These are phyloP conservation scores for Coemansia sp. DNA, from an alignment of 192 early-diverging fungal genomes.

Conservation along the genomic window DNA sequence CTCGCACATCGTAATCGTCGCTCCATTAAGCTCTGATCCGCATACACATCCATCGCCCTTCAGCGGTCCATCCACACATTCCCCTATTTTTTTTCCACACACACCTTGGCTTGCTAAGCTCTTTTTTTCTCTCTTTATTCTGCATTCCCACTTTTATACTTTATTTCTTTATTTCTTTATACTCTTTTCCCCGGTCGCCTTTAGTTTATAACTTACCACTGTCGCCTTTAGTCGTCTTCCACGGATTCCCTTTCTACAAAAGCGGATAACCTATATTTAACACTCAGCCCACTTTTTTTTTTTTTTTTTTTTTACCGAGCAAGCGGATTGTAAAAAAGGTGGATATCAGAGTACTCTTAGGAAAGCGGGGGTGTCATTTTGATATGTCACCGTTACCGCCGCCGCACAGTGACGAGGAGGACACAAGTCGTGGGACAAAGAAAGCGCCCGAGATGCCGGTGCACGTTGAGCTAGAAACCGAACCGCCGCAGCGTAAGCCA, in stretches of 20 bases:
- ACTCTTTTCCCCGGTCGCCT: not conserved
- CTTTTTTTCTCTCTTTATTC: not conserved
- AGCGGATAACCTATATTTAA: slow-evolving; percentile 11
- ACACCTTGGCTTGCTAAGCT: not conserved
- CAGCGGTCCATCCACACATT: not conserved
- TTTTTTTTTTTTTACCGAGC: not conserved
- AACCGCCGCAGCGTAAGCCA: slow-evolving; percentile 53
- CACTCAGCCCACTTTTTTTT: slow-evolving; percentile 6
- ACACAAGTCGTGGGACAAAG: not conserved
- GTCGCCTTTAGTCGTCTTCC: not conserved
- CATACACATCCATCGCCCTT: slow-evolving; percentile 11
- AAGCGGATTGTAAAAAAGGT: slow-evolving; percentile 21
- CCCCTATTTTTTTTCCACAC: not conserved
- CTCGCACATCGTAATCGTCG: slow-evolving; percentile 2
- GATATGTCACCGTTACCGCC: slow-evolving; percentile 1
- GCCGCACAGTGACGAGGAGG: slow-evolving; percentile 7
- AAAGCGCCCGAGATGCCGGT: slow-evolving; percentile 6
- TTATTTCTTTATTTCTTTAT: slow-evolving; percentile 9
- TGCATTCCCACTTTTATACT: slow-evolving; percentile 1
- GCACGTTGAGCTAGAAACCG: slow-evolving; percentile 43
- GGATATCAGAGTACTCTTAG: slow-evolving; percentile 49
- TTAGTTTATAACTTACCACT: not conserved
- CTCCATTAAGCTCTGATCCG: slow-evolving; percentile 10
- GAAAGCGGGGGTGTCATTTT: slow-evolving; percentile 10
- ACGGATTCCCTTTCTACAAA: not conserved